Evolutionary conservation across 176 grass and related monocot genomes (phyloP), one percentile per base, ranked within the genome.

Genomic region (Carex parvula): DNA sequence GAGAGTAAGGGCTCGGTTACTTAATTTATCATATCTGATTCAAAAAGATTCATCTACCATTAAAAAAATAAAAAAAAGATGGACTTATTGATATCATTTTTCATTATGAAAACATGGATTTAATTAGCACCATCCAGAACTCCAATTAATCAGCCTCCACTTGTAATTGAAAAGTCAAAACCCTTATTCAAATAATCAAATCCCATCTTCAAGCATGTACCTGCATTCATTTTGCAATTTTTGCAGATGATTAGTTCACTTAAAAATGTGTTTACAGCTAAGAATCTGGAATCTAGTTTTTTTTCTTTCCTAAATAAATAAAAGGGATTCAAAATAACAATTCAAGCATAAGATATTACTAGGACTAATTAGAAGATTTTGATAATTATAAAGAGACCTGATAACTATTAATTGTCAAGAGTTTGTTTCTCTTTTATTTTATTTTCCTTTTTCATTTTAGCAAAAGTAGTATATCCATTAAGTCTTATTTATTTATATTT

Each of bases 21-120:
- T 80, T 35, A 35, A 35, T 35, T 60, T 56, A 60, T 59, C 50
- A 22, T 56, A 79, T 79, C 50, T 80, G 33, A 80, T 20, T 33
- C 52, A 59, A 80, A 53, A 76, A 80, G 6, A n/a, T 37, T 21
- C 24, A 55, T 17, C 53, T 18, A 54, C 76, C 32, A 55, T 37
- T 68, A 60, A 80, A 79, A 79, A 53, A 57, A 79, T 60, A 60
- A 53, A 58, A n/a, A 54, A 60, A 57, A 13, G 13, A 57, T 44
- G 52, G 7, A 46, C n/a, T 14, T 18, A 79, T 60, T 80, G 29
- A 57, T 60, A 22, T 61, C 57, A 63, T 33, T 26, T n/a, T 14
- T 17, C 29, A 82, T 82, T 62, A 50, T 26, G 60, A 64, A 20
- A 82, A 82, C 60, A 82, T 66, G 80, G 59, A 81, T 81, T 63